phyloP scores from a whole-genome alignment of 164 flowering plant genomes.

The Vitis rotundifolia region DNA sequence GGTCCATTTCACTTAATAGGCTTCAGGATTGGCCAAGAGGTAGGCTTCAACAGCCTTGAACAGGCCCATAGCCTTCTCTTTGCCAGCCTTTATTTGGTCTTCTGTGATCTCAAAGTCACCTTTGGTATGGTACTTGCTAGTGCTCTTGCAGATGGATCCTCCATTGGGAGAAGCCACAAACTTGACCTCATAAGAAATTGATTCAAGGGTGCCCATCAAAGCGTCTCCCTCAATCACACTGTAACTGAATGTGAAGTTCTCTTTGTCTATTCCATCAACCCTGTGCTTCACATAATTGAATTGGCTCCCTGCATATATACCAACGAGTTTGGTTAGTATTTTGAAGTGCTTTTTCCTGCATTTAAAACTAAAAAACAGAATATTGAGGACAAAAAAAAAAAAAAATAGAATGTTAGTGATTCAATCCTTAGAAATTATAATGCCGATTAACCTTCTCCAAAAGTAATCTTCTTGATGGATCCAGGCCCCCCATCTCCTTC shows the following conservation, averaged over 20 bases:
- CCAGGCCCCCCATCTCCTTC: conserved; percentile 25
- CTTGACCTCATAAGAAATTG: conserved; percentile 3
- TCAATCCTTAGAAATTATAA: too few relatives aligned
- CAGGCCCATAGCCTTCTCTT: conserved; percentile 19
- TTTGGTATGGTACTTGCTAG: conserved; percentile 17
- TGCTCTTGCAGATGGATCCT: conserved; percentile 22
- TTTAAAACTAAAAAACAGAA: too few relatives aligned
- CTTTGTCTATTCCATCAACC: conserved; percentile 20
- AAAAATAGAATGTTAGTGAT: too few relatives aligned
- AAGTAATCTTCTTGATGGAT: conserved; percentile 19
- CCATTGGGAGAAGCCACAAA: conserved; percentile 8
- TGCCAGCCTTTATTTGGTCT: conserved; percentile 28
- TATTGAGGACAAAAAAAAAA: too few relatives aligned
- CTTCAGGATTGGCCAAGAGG: conserved; percentile 26
- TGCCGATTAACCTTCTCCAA: conserved; percentile 12
- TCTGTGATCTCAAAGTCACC: conserved; percentile 19
- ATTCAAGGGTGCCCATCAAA: conserved; percentile 15
- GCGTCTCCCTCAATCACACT: conserved; percentile 25
- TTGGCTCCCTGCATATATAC: conserved; percentile 12
- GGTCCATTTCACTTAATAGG: neutral
- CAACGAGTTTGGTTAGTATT: too few relatives aligned
- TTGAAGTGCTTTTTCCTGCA: too few relatives aligned
- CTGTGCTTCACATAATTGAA: conserved; percentile 20
- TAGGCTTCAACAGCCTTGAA: conserved; percentile 29
- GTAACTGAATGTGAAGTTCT: conserved; percentile 21